Conservation (phyloP, 139 green algal genomes). For the Penium margaritaceum region DNA sequence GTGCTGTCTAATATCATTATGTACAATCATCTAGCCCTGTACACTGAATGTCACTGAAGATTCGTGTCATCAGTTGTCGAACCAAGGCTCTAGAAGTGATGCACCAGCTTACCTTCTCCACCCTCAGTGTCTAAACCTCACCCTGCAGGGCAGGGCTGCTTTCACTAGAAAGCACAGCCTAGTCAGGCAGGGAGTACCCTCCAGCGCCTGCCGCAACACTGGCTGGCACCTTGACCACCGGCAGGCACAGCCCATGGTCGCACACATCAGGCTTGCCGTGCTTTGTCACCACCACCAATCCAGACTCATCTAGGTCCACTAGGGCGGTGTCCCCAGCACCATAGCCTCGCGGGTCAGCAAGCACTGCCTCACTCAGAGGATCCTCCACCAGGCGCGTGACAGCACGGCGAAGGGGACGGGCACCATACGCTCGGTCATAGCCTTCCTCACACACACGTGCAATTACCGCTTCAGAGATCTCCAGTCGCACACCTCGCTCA, state of each 20-base stretch:
- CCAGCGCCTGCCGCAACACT: neutral
- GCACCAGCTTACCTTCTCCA: too few species aligned
- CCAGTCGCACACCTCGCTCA: conserved; percentile 63
- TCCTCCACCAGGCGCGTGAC: conserved; percentile 52
- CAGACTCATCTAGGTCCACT: conserved; percentile 46
- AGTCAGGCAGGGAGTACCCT: neutral
- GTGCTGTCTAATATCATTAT: too few species aligned
- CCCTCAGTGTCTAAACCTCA: too few species aligned
- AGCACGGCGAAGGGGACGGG: conserved; percentile 49
- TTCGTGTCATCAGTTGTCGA: too few species aligned
- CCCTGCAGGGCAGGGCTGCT: too few species aligned
- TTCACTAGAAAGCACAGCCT: too few species aligned
- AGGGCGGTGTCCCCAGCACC: conserved; percentile 45
- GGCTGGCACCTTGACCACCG: neutral
- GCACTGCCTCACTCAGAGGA: conserved; percentile 48
- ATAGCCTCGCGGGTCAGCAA: neutral
- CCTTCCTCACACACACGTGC: conserved; percentile 43
- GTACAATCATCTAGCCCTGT: too few species aligned
- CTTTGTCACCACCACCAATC: conserved; percentile 25
- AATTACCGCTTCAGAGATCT: conserved; percentile 45
- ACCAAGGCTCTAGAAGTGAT: too few species aligned
- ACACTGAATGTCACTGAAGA: too few species aligned
- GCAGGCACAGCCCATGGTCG: conserved; percentile 27
- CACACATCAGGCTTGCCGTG: conserved; percentile 12
- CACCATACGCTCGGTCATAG: conserved; percentile 51